Conservation (phyloP, 331 rosid species). For the Dryas integrifolia region DNA sequence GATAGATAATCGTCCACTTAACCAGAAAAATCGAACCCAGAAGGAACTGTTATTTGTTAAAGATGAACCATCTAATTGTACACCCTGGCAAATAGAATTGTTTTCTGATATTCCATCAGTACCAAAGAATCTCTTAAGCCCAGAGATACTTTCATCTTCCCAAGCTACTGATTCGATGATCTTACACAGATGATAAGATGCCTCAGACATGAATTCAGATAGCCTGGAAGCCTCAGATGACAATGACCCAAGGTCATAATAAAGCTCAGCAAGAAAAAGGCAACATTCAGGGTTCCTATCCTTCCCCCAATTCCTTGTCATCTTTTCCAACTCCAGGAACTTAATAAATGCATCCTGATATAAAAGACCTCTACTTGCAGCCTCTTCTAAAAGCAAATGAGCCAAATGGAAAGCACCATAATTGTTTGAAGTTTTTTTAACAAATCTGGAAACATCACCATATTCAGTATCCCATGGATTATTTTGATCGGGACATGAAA, state of each 20-base stretch:
- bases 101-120: constrained; percentile 34
- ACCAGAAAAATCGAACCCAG: constrained; percentile 90
- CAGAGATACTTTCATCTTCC: constrained; percentile 36
- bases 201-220: constrained; percentile 65
- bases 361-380: constrained; percentile 50
- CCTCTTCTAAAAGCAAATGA: constrained; percentile 76
- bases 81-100: constrained; percentile 30
- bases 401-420: constrained; percentile 83
- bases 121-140: constrained; percentile 33
- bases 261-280: constrained; percentile 83
- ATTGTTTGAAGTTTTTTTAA: constrained; percentile 59
- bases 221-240: constrained; percentile 54
- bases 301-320: constrained; percentile 92
- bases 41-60: constrained; percentile 50
- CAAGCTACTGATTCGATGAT: constrained; percentile 82
- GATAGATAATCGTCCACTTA: constrained; percentile 82
- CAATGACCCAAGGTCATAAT: constrained; percentile 77
- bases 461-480: constrained; percentile 55
- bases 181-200: constrained; percentile 90
- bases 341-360: constrained; percentile 67
- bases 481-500: constrained; percentile 29
- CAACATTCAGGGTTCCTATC: constrained; percentile 74
- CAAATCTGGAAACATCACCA: constrained; percentile 58
- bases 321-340: constrained; percentile 83
- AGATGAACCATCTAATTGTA: constrained; percentile 37